A percentile compares a stretch with the other conserved stretches of the same genome.
Conservation (phyloP, 768 basidiomycete genomes). For the Boletus huronensis region DNA sequence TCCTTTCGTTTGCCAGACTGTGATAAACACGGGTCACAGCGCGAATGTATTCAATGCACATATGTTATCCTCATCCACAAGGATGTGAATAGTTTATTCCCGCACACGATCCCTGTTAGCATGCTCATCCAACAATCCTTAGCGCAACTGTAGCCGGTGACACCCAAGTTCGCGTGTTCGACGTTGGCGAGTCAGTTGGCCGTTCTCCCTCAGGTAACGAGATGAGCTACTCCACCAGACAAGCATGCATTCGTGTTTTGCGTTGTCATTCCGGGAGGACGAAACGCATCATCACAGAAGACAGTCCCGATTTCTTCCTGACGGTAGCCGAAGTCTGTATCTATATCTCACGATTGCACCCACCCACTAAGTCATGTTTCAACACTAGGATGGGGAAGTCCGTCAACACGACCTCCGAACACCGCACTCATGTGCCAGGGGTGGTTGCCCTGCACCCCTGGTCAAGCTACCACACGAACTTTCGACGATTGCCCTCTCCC, state of each 20-base stretch:
- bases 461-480: conserved; percentile 62
- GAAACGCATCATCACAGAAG: conserved; percentile 77
- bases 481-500: conserved; percentile 71
- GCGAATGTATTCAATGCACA: conserved; percentile 85
- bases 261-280: conserved; percentile 70
- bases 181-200: conserved; percentile 48
- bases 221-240: conserved; percentile 41
- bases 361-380: conserved; percentile 18
- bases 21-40: conserved; percentile 76
- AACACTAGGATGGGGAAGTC: conserved; percentile 73
- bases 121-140: conserved; percentile 7
- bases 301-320: conserved; percentile 71
- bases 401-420: conserved; percentile 83
- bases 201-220: conserved; percentile 40
- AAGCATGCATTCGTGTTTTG: conserved; percentile 52
- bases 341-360: neutral
- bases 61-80: conserved; percentile 74
- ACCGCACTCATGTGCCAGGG: conserved; percentile 55
- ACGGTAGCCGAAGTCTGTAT: conserved; percentile 70
- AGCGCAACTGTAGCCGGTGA: conserved; percentile 78
- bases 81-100: conserved; percentile 53
- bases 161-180: conserved; percentile 73
- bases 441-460: conserved; percentile 67
- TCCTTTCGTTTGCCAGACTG: conserved; percentile 60
- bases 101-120: neutral